Percentiles rank a stretch among this genome's conserved stretches.
These are phyloP conservation scores for Colletotrichum filicis DNA, from an alignment of 2,329 filamentous ascomycete species.

Conservation along the genomic window DNA sequence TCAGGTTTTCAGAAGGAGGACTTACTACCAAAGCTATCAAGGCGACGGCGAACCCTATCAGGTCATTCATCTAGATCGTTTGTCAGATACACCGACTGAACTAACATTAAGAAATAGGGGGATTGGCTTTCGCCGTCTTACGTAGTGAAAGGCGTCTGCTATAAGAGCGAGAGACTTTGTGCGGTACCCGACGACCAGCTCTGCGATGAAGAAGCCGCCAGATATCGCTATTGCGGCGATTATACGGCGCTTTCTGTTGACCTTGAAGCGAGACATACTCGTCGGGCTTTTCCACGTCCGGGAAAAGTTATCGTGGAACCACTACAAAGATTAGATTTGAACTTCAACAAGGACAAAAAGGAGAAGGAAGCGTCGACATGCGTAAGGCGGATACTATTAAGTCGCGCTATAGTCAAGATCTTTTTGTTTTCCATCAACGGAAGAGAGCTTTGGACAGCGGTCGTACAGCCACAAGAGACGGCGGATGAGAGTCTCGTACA, in stretches of 20 bases:
- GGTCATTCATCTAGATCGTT: slow-evolving; percentile 69
- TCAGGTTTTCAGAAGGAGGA: too few species aligned
- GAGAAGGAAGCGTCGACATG: not conserved
- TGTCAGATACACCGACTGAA: not conserved
- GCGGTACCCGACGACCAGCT: slow-evolving; percentile 72
- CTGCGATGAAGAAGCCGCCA: slow-evolving; percentile 61
- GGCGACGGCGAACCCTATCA: slow-evolving; percentile 76
- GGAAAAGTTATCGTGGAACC: too few species aligned
- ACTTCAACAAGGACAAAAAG: too few species aligned
- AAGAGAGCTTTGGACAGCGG: not conserved
- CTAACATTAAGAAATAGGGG: not conserved
- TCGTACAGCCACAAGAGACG: not conserved
- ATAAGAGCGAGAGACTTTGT: slow-evolving; percentile 78
- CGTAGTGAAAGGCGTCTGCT: slow-evolving; percentile 84
- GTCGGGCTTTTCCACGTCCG: too few species aligned
- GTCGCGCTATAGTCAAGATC: too few species aligned
- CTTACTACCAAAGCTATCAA: slow-evolving; percentile 57
- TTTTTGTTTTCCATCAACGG: not conserved
- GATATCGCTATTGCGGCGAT: slow-evolving; percentile 60
- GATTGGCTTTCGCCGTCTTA: slow-evolving; percentile 48
- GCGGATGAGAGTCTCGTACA: not conserved
- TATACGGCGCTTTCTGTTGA: slow-evolving; percentile 57
- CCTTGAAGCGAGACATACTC: slow-evolving; percentile 36
- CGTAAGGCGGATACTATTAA: too few species aligned
- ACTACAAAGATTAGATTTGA: too few species aligned